Evolutionary conservation across 805 yeast species (phyloP).

Genomic region (Schizosaccharomyces japonicus): DNA sequence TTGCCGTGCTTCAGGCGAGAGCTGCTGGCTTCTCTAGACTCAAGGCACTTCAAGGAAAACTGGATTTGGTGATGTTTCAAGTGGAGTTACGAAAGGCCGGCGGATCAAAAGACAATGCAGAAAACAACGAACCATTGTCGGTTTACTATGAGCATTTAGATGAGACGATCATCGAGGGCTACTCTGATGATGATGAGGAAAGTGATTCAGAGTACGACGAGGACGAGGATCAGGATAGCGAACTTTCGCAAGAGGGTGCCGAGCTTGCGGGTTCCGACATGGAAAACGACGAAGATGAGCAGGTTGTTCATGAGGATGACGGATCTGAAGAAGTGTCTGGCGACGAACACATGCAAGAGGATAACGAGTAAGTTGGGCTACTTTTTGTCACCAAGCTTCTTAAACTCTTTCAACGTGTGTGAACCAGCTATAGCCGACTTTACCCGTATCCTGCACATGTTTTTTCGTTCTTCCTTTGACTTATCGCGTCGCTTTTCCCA

Average conservation of each 20-base stretch:
- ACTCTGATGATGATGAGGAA: constrained; percentile 16
- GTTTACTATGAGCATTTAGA: constrained; percentile 16
- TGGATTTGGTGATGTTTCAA: constrained; percentile 56
- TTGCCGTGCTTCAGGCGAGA: constrained; percentile 30
- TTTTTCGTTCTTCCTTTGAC: no score
- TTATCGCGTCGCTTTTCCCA: no score
- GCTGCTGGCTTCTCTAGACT: constrained; percentile 39
- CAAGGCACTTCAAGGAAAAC: constrained; percentile 63
- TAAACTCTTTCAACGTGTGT: neutral
- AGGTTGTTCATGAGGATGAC: constrained; percentile 13
- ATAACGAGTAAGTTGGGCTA: neutral
- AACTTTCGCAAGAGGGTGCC: constrained; percentile 18
- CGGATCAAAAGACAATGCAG: constrained; percentile 14
- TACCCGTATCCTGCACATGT: no score
- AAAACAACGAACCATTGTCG: constrained; percentile 12
- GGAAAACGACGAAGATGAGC: constrained; percentile 13
- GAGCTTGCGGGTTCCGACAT: constrained; percentile 15
- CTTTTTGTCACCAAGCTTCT: neutral
- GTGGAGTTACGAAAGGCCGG: constrained; percentile 37
- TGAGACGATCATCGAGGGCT: constrained; percentile 12
- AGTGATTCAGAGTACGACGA: constrained; percentile 19
- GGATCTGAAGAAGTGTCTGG: constrained; percentile 10
- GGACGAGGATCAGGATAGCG: constrained; percentile 18
- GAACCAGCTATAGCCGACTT: no score
- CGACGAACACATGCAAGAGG: constrained; percentile 9